Conservation (phyloP, 2,329 filamentous ascomycete genomes). For the Zymoseptoria ardabiliae region DNA sequence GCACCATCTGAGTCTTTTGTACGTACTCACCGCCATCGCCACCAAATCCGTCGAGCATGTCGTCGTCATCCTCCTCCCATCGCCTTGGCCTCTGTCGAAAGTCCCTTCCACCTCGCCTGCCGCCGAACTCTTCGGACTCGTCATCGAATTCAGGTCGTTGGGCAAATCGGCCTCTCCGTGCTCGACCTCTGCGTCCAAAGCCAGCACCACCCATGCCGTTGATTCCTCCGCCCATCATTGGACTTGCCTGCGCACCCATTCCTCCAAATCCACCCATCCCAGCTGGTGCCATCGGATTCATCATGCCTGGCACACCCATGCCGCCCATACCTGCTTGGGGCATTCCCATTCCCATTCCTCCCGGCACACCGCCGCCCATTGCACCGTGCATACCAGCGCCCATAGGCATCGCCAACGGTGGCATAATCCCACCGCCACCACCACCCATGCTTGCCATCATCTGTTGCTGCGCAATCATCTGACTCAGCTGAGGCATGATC, state of each 20-base stretch:
- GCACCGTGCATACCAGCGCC: conserved; percentile 2
- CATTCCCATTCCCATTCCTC: conserved; percentile 2
- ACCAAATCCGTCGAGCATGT: conserved; percentile 11
- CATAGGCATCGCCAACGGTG: neutral
- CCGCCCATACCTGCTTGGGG: conserved; percentile 2
- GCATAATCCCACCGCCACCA: neutral
- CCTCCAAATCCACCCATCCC: conserved; percentile 3
- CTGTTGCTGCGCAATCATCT: conserved; percentile 12
- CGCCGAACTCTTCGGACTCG: conserved; percentile 8
- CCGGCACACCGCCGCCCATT: conserved; percentile 2
- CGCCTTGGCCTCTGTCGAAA: conserved; percentile 3
- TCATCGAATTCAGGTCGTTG: conserved; percentile 6
- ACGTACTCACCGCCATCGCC: conserved; percentile 16
- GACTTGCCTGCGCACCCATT: conserved; percentile 3
- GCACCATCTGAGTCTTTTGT: neutral
- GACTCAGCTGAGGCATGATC: conserved; percentile 18
- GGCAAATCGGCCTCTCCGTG: neutral
- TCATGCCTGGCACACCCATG: conserved; percentile 7
- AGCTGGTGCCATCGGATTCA: conserved; percentile 7
- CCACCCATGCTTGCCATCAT: neutral
- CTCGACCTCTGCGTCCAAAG: neutral
- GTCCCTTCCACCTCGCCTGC: neutral
- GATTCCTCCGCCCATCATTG: conserved; percentile 5
- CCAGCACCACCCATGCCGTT: conserved; percentile 5
- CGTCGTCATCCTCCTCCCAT: conserved; percentile 11